Percentiles rank a stretch among this genome's conserved stretches.
Evolutionary conservation across 179 eudicot species (phyloP).

Genomic region (Silene noctiflora): DNA sequence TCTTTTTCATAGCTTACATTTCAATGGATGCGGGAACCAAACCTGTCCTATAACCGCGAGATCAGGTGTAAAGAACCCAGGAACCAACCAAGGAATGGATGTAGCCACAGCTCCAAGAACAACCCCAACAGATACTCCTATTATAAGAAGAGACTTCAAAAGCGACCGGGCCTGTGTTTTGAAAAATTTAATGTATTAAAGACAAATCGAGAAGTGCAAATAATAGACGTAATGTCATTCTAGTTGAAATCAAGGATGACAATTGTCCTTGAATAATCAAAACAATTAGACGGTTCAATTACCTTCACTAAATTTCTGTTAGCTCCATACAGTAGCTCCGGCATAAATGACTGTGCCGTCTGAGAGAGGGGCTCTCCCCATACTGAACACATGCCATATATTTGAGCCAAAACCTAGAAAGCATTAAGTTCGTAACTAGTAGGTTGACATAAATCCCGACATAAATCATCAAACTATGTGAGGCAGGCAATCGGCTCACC

Average conservation of each 20-base stretch:
- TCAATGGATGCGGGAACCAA: conserved; percentile 4
- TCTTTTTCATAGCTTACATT: background rate
- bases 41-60: conserved; percentile 72
- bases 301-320: conserved; percentile 73
- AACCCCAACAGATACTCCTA: conserved; percentile 64
- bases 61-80: conserved; percentile 75
- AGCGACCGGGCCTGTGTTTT: conserved; percentile 60
- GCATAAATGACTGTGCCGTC: conserved; percentile 98
- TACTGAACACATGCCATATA: conserved; percentile 69
- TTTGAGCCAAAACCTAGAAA: conserved; percentile 65
- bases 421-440: background rate
- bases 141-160: conserved; percentile 75
- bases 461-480: background rate
- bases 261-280: background rate
- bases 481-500: conserved; percentile 25
- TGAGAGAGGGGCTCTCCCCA: conserved; percentile 97
- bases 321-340: conserved; percentile 79
- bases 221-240: background rate
- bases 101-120: conserved; percentile 64
- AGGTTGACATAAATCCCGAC: background rate
- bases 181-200: conserved; percentile 14
- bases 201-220: background rate
- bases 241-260: background rate
- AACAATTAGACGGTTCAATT: conserved; percentile 11
- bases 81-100: conserved; percentile 64